These are phyloP conservation scores for Candida fluviatilis DNA, from an alignment of 805 yeast species.

Conservation along the genomic window DNA sequence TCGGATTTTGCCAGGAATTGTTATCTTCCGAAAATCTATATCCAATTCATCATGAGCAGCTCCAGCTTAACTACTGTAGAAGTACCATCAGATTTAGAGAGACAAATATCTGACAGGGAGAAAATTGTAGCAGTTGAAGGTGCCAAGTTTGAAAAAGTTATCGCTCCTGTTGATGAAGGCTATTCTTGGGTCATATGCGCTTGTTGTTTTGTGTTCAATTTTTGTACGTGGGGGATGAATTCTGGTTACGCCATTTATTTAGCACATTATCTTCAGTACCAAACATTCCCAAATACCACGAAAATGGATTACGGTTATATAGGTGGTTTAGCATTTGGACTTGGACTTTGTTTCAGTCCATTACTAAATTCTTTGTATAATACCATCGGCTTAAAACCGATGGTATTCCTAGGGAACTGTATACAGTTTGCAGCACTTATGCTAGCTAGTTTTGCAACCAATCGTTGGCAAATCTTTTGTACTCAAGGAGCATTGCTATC, in stretches of 20 bases:
- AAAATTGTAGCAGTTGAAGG: background rate
- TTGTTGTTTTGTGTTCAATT: slow-evolving; percentile 47
- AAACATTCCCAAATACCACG: slow-evolving; percentile 50
- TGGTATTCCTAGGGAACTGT: slow-evolving; percentile 44
- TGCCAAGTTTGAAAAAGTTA: slow-evolving; percentile 4
- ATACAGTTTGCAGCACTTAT: slow-evolving; percentile 52
- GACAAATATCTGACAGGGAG: background rate
- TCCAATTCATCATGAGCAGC: no score
- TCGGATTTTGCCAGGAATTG: no score
- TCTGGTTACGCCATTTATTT: slow-evolving; percentile 63
- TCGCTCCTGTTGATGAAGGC: slow-evolving; percentile 49
- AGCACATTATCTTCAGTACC: slow-evolving; percentile 48
- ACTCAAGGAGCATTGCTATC: slow-evolving; percentile 69
- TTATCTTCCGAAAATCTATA: no score
- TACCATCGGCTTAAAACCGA: slow-evolving; percentile 34
- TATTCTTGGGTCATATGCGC: slow-evolving; percentile 62
- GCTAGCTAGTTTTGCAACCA: slow-evolving; percentile 56
- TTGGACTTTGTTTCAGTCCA: slow-evolving; percentile 51
- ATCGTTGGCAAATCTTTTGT: slow-evolving; percentile 61
- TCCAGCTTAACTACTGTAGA: background rate
- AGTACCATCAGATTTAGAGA: background rate
- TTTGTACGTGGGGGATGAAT: slow-evolving; percentile 73
- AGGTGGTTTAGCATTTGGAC: slow-evolving; percentile 64
- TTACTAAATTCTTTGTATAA: slow-evolving; percentile 45
- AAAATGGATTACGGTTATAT: slow-evolving; percentile 60